phyloP scores from a whole-genome alignment of 2,329 filamentous ascomycete genomes.

The Xylaria sp. region DNA sequence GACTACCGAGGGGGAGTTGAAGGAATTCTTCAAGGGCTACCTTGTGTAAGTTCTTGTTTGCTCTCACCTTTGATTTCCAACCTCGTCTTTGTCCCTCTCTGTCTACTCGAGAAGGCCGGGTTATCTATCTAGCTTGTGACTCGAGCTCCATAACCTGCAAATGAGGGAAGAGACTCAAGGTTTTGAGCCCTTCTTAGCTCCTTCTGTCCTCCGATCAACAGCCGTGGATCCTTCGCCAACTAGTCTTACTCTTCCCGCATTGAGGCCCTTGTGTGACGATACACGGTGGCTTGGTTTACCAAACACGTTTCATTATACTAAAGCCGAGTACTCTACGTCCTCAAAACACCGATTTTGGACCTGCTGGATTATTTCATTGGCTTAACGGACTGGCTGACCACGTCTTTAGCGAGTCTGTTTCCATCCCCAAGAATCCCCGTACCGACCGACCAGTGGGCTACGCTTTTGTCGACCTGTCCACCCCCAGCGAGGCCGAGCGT shows the following conservation, averaged over 20 bases:
- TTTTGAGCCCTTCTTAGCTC: not conserved
- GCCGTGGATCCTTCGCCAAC: not conserved
- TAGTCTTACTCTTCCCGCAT: not conserved
- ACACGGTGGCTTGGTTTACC: not conserved
- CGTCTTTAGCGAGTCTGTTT: conserved; percentile 87
- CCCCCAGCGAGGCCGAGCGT: conserved; percentile 91
- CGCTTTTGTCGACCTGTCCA: conserved; percentile 97
- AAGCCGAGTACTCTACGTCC: not conserved
- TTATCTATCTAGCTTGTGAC: not conserved
- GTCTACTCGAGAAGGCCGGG: not conserved
- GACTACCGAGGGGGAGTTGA: conserved; percentile 99
- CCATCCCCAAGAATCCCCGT: conserved; percentile 98
- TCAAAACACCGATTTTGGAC: not conserved
- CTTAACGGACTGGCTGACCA: conserved; percentile 32
- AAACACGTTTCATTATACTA: not conserved
- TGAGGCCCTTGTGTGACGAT: not conserved
- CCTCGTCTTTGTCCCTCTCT: not conserved
- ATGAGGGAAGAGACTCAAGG: not conserved
- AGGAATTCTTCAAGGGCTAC: conserved; percentile 99
- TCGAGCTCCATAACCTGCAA: not conserved
- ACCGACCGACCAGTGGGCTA: conserved; percentile 98
- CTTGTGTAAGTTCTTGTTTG: conserved; percentile 81
- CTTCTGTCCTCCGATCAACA: not conserved
- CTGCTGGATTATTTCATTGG: not conserved
- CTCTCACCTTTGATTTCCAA: not conserved